Percentiles rank a stretch among this genome's conserved stretches.
Conservation (phyloP, 495 filamentous ascomycete genomes). For the Chaetomium tenue region DNA sequence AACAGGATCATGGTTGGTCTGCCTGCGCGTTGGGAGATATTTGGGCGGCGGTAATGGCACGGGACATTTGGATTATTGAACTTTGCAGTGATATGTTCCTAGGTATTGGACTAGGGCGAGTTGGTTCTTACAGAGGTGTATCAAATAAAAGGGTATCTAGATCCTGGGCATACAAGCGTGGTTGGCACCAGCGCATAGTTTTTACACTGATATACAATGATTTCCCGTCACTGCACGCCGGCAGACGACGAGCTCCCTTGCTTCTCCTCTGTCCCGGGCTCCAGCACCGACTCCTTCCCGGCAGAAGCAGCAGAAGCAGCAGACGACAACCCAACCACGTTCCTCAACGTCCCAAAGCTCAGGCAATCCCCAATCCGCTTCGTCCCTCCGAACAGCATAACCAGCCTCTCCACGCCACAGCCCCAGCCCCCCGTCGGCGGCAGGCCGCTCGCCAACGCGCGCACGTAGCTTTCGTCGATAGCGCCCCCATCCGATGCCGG, state of each 20-base stretch:
- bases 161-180: not conserved
- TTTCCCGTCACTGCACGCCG: not conserved
- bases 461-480: conserved; percentile 80
- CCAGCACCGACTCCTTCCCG: not conserved
- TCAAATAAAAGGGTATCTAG: not conserved
- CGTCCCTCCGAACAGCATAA: conserved; percentile 80
- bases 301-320: conserved; percentile 1
- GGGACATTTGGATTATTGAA: not conserved
- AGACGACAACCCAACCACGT: conserved; percentile 50
- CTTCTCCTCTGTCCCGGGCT: not conserved
- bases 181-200: not conserved
- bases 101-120: too few species aligned
- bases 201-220: not conserved
- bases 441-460: conserved; percentile 80
- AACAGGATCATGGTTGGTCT: too few species aligned
- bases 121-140: too few species aligned
- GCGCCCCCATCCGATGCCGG: conserved; percentile 28
- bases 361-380: conserved; percentile 78
- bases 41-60: too few species aligned
- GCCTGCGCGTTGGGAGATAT: too few species aligned
- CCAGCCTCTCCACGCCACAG: conserved; percentile 82
- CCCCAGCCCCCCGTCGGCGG: conserved; percentile 97
- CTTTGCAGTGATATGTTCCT: not conserved
- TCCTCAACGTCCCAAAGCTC: conserved; percentile 80
- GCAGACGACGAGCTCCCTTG: not conserved